Conservation (phyloP, 352 stramenopile species). For the Phytophthora nicotianae region DNA sequence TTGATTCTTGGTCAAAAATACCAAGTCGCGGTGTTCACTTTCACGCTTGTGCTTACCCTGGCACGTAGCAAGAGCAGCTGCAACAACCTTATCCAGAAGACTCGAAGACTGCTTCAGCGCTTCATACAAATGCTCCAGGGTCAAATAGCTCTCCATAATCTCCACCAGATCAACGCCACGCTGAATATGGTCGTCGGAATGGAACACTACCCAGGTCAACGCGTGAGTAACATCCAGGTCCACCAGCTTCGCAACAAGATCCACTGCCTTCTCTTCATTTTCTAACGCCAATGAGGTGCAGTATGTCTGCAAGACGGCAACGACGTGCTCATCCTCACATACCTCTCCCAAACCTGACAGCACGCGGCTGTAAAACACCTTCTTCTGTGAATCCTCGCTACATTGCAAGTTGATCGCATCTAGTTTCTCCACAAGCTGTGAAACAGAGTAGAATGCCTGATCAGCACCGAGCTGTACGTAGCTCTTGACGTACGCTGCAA, state of each 20-base stretch:
- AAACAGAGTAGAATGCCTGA: conserved; percentile 27
- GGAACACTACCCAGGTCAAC: conserved; percentile 78
- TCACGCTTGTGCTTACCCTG: conserved; percentile 13
- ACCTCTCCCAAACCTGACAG: conserved; percentile 59
- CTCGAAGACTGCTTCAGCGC: conserved; percentile 31
- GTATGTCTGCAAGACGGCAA: conserved; percentile 42
- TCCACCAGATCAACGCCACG: conserved; percentile 36
- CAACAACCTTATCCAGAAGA: conserved; percentile 33
- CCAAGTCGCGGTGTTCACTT: conserved; percentile 37
- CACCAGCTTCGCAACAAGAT: conserved; percentile 53
- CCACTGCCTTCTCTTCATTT: conserved; percentile 29
- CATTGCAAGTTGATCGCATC: conserved; percentile 59
- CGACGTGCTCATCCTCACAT: conserved; percentile 56
- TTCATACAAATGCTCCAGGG: conserved; percentile 54
- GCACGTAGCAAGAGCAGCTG: conserved; percentile 17
- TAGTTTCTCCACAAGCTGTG: conserved; percentile 53
- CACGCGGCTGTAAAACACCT: conserved; percentile 54
- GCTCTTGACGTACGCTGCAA: conserved; percentile 56
- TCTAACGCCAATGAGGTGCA: conserved; percentile 40
- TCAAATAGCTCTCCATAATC: conserved; percentile 51
- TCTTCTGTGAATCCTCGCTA: conserved; percentile 20
- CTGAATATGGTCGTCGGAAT: conserved; percentile 37
- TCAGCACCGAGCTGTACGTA: conserved; percentile 53
- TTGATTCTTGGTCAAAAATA: conserved; percentile 49
- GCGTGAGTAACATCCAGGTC: conserved; percentile 77